Base-by-base conservation (phyloP, 2,329 filamentous ascomycete species). In the Colletotrichum liaoningense region DNA sequence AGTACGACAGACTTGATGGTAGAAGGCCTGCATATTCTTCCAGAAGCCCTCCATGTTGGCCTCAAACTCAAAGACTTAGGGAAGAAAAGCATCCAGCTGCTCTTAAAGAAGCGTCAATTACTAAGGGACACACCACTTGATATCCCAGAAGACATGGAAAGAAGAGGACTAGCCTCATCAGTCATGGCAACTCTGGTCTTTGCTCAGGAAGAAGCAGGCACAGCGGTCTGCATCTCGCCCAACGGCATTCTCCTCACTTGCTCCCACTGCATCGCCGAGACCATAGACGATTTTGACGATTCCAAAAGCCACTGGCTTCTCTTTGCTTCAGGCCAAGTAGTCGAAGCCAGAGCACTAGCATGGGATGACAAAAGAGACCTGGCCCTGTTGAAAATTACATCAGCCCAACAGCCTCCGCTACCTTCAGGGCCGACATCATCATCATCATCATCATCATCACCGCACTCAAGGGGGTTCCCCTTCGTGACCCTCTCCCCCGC, bases 211-310 rank as follows among this genome's bases (percentile, higher is more conserved):
- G 84, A 87, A 73, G 87, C 87, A 5, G 86, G 87, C 5, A 88
- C 87, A 1, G 87, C 87, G 0, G 82, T 89, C 2, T 88, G 86
- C 74, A 84, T 89, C 42, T 82, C 83, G 0, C 74, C 81, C 0
- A 68, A 77, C 3, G 87, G 88, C 5, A 79, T 87, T 54, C 75
- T 88, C 5, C 78, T 89, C 24, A 88, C 86, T 2, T 89, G 87
- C 77, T 81, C 87, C 0, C 88, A 89, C 72, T 89, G 87, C 74
- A 79, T 88, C 22, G 86, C 84, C 2, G 87, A 88, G 60, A 79
- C 77, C 0, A 74, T 75, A 5, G 77, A 79, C 1, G 83, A 85
- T 9, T 79, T 84, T 2, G 77, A 82, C 63, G 56, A 28, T 0
- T 63, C 75, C 0, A 78, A 78, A 14, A 72, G 67, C 5, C 80